These are phyloP conservation scores for Zygoascus ofunaensis DNA, from an alignment of 805 yeast genomes.

Conservation along the genomic window DNA sequence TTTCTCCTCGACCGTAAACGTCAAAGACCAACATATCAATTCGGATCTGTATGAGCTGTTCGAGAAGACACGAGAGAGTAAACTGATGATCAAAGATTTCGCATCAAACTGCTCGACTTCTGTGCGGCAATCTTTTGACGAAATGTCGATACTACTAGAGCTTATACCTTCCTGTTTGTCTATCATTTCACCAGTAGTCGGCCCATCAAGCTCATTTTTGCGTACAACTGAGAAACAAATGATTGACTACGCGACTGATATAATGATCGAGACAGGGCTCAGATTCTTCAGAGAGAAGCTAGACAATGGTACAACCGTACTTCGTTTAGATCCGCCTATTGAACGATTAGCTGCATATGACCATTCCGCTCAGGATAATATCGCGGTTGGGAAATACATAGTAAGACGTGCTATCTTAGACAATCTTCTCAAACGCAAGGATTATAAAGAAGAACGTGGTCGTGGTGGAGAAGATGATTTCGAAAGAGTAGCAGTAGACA, in stretches of 20 bases:
- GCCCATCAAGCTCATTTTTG: slow-evolving; percentile 7
- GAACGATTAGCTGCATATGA: slow-evolving; percentile 20
- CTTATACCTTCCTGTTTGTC: slow-evolving; percentile 25
- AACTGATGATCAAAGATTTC: slow-evolving; percentile 26
- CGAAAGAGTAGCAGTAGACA: not conserved
- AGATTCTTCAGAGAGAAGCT: slow-evolving; percentile 19
- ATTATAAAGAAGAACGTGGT: not conserved
- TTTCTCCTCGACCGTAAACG: slow-evolving; percentile 53
- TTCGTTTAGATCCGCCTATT: slow-evolving; percentile 29
- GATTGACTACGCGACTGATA: slow-evolving; percentile 15
- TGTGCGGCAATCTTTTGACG: slow-evolving; percentile 11
- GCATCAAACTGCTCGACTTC: slow-evolving; percentile 15
- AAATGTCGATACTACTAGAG: slow-evolving; percentile 18
- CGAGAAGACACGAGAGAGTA: slow-evolving; percentile 25
- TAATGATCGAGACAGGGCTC: slow-evolving; percentile 20
- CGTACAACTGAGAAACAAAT: slow-evolving; percentile 14
- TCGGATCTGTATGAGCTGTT: slow-evolving; percentile 14
- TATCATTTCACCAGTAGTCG: slow-evolving; percentile 21
- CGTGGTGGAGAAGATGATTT: slow-evolving; percentile 6
- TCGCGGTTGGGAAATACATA: slow-evolving; percentile 14
- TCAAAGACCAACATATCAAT: slow-evolving; percentile 10
- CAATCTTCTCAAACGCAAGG: not conserved
- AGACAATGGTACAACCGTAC: slow-evolving; percentile 24
- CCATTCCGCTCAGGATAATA: slow-evolving; percentile 8
- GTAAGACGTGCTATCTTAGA: slow-evolving; percentile 12